Evolutionary conservation across 2,329 filamentous ascomycete species (phyloP), one percentile per base, ranked within the genome.

Genomic region (Saccharata proteae): DNA sequence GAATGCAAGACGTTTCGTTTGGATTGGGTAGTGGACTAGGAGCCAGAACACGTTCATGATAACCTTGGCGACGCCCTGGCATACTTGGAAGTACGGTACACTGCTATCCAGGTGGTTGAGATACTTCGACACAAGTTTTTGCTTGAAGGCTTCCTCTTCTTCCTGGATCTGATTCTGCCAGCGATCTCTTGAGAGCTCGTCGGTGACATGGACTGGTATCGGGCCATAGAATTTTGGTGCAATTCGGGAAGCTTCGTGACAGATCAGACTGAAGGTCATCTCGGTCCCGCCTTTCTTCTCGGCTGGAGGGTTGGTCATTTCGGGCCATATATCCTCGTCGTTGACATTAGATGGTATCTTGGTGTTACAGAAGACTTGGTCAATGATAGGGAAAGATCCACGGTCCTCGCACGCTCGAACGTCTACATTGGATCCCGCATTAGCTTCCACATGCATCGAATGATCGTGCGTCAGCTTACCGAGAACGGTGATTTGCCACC

Each of bases 401-500:
- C 33, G 33, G 23, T 35, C 33, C 15, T 35, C 33, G 33, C 33
- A 35, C 14, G 33, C 61, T 38, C 61, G 67, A 20, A 41, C 41
- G 10, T 57, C 48, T 7, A 69, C 52, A 11, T 59, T 51, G 8
- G 61, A 51, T n/a, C 52, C 59, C n/a, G n/a, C n/a, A n/a, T n/a
- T n/a, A 8, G 70, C 70, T 3, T 67, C 61, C 30, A 71, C n/a
- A n/a, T n/a, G n/a, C n/a, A n/a, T n/a, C n/a, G n/a, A n/a, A n/a
- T n/a, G 60, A 41, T 73, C 68, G 5, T 67, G 61, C 2, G 62
- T 61, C 6, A 65, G 62, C 15, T 64, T 56, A 40, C 78, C 74
- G 2, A 77, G 57, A 12, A 73, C 61, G 17, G 74, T 48, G 10
- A 78, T 62, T 40, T 76, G 69, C 55, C 69, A 71, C 67, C 73